Evolutionary conservation across 495 filamentous ascomycete species (phyloP), one percentile per base, ranked within the genome.

Genomic region (Tuber magnatum): DNA sequence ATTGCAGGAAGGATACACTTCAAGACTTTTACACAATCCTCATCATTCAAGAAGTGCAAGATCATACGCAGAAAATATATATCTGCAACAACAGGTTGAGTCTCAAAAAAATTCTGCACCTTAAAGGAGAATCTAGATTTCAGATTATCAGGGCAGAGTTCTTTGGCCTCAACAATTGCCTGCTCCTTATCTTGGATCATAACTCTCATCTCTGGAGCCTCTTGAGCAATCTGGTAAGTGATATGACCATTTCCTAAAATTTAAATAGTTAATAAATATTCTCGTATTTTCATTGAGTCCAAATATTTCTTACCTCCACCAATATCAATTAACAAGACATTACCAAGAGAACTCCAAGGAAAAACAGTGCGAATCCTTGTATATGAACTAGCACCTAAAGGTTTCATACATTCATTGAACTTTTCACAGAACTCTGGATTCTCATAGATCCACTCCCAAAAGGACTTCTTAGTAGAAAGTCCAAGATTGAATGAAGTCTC

Each of bases 61-160:
- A 89, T 85, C 73, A 84, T 82, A 40, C 88, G 86, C 41, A 89
- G 78, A 51, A 90, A 83, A 76, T 89, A 90, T 20, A 87, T 84
- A 68, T 88, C 86, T 8, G 88, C 88, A n/a, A 78, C 73, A 10
- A 86, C 78, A 0, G 86, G 83, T 77, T 90, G 87, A 6, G 81
- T 78, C 42, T 84, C 71, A 81, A 88, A 86, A 76, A 90, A 86
- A 73, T 88, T 84, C 68, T 89, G 85, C 28, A 80, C 83, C 69
- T 83, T 76, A 77, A 86, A 89, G 0, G 78, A 74, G 68, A 89
- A 82, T 3, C 87, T 84, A 38, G 74, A 73, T 20, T 75, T 75
- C 7, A 87, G 71, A 7, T 82, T 77, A 28, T 79, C 78, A 14
- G 83, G 81, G 3, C 83, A 74, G 51, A 75, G 73, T 3, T 77